These are phyloP conservation scores for Colletotrichum nymphaeae DNA, from an alignment of 2,329 filamentous ascomycete genomes.

Conservation along the genomic window DNA sequence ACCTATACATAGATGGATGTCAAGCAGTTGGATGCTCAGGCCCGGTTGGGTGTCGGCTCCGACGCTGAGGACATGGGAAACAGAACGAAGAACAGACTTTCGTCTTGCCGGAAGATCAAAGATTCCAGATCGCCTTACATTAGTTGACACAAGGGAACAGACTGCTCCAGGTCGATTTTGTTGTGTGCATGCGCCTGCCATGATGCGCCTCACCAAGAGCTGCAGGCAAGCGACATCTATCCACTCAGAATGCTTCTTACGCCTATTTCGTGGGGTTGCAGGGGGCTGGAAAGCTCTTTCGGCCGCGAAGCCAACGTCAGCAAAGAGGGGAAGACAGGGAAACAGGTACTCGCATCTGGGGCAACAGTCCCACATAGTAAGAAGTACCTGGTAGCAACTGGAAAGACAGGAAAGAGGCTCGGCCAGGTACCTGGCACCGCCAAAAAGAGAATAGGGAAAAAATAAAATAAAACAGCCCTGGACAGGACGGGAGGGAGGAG, in stretches of 20 bases:
- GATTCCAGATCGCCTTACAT: background rate
- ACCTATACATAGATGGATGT: background rate
- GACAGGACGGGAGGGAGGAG: background rate
- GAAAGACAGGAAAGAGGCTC: constrained; percentile 19
- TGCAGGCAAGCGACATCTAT: constrained; percentile 1
- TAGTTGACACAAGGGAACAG: constrained; percentile 9
- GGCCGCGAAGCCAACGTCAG: constrained; percentile 26
- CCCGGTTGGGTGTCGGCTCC: background rate
- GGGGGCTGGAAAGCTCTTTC: constrained; percentile 11
- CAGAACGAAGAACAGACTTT: constrained; percentile 1
- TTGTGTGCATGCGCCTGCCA: constrained; percentile 5
- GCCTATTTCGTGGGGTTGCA: constrained; percentile 31
- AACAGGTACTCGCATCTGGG: background rate
- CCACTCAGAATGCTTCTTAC: background rate
- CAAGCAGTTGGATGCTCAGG: constrained; percentile 4
- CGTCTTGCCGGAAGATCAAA: background rate
- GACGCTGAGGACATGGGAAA: background rate
- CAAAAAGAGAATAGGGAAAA: background rate
- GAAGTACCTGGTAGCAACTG: constrained; percentile 28
- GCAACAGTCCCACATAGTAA: background rate
- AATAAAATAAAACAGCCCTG: background rate
- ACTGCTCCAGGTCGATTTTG: background rate
- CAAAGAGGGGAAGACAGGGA: constrained; percentile 26
- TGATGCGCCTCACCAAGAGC: constrained; percentile 25
- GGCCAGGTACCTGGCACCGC: constrained; percentile 14